Conservation (phyloP, 495 filamentous ascomycete genomes). For the Cercophora sp. region DNA sequence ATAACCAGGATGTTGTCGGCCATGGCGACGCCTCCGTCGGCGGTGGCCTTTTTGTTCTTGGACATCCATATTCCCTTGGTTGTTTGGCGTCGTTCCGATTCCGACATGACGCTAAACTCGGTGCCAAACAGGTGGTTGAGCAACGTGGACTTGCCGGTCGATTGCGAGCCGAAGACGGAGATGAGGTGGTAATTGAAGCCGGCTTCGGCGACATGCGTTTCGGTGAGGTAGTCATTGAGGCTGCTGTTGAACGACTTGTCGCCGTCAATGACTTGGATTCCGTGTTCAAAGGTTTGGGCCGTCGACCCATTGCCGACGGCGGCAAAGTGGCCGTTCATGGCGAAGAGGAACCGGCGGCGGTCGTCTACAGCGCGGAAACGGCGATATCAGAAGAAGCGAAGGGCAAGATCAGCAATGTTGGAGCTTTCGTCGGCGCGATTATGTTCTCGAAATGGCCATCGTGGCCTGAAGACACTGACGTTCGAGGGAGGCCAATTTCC, state of each 20-base stretch:
- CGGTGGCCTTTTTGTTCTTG: constrained; percentile 71
- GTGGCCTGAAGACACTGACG: constrained; percentile 8
- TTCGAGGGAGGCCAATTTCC: constrained; percentile 17
- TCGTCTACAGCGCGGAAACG: not conserved
- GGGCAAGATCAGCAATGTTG: too few species aligned
- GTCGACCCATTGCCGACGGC: constrained; percentile 63
- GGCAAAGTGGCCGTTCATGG: constrained; percentile 88
- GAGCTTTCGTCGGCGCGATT: too few species aligned
- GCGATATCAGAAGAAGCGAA: not conserved
- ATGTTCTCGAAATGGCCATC: constrained; percentile 17
- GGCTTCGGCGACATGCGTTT: constrained; percentile 73
- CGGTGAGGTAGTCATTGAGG: constrained; percentile 72
- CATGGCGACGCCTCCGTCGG: constrained; percentile 53
- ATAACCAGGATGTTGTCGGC: constrained; percentile 97
- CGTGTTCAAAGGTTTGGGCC: constrained; percentile 76
- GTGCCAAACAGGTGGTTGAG: constrained; percentile 96
- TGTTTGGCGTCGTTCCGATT: constrained; percentile 83
- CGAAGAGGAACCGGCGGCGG: constrained; percentile 4
- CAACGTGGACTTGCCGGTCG: constrained; percentile 95
- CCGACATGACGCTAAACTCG: constrained; percentile 94
- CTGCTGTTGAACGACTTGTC: constrained; percentile 90
- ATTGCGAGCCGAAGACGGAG: constrained; percentile 97
- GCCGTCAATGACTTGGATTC: constrained; percentile 93
- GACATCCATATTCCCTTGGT: constrained; percentile 99
- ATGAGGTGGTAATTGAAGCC: constrained; percentile 99